Percentiles rank a stretch among this genome's conserved stretches.
Conservation (phyloP, 2,329 filamentous ascomycete genomes). For the Clarireedia homoeocarpa region DNA sequence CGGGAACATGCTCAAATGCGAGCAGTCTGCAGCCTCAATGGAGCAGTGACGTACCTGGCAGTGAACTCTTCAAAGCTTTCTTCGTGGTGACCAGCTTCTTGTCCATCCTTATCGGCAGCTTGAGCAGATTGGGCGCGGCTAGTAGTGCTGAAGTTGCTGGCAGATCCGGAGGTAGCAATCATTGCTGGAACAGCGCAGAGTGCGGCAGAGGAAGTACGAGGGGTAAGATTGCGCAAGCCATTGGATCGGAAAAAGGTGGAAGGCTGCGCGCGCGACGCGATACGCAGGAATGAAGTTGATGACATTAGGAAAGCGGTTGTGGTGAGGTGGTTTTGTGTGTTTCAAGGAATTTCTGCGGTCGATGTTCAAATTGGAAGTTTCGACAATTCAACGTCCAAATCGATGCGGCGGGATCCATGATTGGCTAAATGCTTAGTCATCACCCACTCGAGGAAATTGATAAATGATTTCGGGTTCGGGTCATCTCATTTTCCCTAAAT, state of each 20-base stretch:
- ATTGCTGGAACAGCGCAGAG: slow-evolving; percentile 43
- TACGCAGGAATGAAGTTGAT: slow-evolving; percentile 60
- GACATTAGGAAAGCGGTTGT: slow-evolving; percentile 44
- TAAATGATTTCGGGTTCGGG: background rate
- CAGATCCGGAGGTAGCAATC: slow-evolving; percentile 41
- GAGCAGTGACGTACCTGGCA: slow-evolving; percentile 61
- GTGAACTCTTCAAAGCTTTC: slow-evolving; percentile 99
- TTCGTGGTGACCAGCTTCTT: slow-evolving; percentile 60
- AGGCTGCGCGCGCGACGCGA: slow-evolving; percentile 58
- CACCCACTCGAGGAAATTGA: background rate
- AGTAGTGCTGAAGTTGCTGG: slow-evolving; percentile 56
- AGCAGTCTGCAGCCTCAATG: slow-evolving; percentile 17
- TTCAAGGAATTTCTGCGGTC: slow-evolving; percentile 10
- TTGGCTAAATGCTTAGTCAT: slow-evolving; percentile 7
- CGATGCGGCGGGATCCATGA: background rate
- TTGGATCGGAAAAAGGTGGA: slow-evolving; percentile 55
- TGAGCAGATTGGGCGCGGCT: slow-evolving; percentile 34
- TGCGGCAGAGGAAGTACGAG: slow-evolving; percentile 44
- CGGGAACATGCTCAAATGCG: slow-evolving; percentile 18
- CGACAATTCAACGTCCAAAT: background rate
- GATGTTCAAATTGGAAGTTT: slow-evolving; percentile 8
- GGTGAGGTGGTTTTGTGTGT: slow-evolving; percentile 10
- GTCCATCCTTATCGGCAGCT: slow-evolving; percentile 42
- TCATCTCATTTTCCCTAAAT: background rate
- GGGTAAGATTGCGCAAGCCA: slow-evolving; percentile 49